Percentiles rank a stretch among this genome's conserved stretches.
Evolutionary conservation across 495 filamentous ascomycete genomes (phyloP).

Genomic region (Penicillium turbatum): DNA sequence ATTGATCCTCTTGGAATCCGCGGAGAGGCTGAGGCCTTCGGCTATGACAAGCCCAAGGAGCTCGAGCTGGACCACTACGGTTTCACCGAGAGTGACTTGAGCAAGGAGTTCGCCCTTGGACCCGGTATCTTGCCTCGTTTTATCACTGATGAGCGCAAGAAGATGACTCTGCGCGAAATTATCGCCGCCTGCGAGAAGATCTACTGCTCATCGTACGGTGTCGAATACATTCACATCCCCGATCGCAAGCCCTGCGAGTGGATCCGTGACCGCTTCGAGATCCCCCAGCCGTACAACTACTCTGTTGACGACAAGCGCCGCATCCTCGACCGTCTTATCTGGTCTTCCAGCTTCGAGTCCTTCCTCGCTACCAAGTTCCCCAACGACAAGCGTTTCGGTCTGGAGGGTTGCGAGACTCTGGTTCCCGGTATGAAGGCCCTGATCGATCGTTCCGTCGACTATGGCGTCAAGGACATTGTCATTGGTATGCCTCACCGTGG

Average conservation of each 20-base stretch:
- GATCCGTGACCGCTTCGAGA: slow-evolving; percentile 90
- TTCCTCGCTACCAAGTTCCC: slow-evolving; percentile 97
- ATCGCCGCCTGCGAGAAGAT: slow-evolving; percentile 87
- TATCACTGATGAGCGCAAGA: slow-evolving; percentile 77
- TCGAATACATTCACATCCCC: slow-evolving; percentile 98
- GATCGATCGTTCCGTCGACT: slow-evolving; percentile 96
- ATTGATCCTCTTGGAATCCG: slow-evolving; percentile 96
- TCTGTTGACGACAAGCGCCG: slow-evolving; percentile 94
- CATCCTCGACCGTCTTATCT: slow-evolving; percentile 95
- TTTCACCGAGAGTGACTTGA: slow-evolving; percentile 91
- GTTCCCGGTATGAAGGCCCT: slow-evolving; percentile 99
- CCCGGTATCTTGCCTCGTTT: slow-evolving; percentile 96
- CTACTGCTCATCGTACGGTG: slow-evolving; percentile 94
- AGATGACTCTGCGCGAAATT: slow-evolving; percentile 96
- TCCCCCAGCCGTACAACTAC: slow-evolving; percentile 92
- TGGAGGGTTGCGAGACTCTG: slow-evolving; percentile 93
- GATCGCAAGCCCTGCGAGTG: slow-evolving; percentile 97
- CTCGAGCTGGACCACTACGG: slow-evolving; percentile 87
- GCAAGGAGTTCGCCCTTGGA: slow-evolving; percentile 86
- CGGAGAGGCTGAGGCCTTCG: slow-evolving; percentile 77
- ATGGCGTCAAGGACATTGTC: slow-evolving; percentile 96
- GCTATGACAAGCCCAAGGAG: slow-evolving; percentile 86
- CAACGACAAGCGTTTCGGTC: slow-evolving; percentile 98
- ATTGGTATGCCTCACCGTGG: slow-evolving; percentile 99
- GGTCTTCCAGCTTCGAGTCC: slow-evolving; percentile 92